A percentile compares a stretch with the other conserved stretches of the same genome.
phyloP scores from a whole-genome alignment of 73 alveolate species.

The Stentor coeruleus region DNA sequence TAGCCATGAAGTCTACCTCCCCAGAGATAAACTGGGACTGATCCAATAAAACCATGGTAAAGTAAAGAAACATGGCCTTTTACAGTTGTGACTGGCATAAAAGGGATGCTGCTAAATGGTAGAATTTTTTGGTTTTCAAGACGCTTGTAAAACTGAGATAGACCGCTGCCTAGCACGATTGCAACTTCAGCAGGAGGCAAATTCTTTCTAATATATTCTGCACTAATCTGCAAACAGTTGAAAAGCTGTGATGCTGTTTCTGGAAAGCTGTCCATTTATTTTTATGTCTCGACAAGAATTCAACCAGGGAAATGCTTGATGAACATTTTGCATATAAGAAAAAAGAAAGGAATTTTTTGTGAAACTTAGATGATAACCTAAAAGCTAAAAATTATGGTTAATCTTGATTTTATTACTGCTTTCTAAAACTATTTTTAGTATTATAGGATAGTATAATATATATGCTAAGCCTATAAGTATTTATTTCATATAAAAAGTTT shows the following conservation, averaged over 20 bases:
- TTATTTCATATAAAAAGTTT: too few relatives aligned
- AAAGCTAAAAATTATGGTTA: too few relatives aligned
- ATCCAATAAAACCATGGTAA: slow-evolving; percentile 29
- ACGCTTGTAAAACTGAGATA: slow-evolving; percentile 26
- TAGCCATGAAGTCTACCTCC: slow-evolving; percentile 37
- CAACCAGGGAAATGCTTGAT: too few relatives aligned
- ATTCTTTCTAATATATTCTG: background rate
- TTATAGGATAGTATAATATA: too few relatives aligned
- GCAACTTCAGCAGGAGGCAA: slow-evolving; percentile 28
- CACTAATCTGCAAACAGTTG: background rate
- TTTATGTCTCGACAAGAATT: too few relatives aligned
- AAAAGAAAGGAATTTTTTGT: too few relatives aligned
- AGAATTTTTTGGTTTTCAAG: slow-evolving; percentile 23
- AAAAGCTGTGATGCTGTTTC: background rate
- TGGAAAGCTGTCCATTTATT: background rate
- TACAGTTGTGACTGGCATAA: slow-evolving; percentile 28
- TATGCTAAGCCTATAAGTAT: too few relatives aligned
- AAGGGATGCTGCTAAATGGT: slow-evolving; percentile 31
- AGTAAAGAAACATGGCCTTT: slow-evolving; percentile 32
- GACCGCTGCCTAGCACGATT: slow-evolving; percentile 45
- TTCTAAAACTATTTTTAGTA: too few relatives aligned
- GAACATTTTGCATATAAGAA: too few relatives aligned
- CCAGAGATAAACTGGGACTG: slow-evolving; percentile 22
- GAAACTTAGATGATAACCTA: too few relatives aligned
- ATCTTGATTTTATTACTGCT: too few relatives aligned